Evolutionary conservation across 257 asterid species (phyloP).

Genomic region (Solanum chiquidenum): DNA sequence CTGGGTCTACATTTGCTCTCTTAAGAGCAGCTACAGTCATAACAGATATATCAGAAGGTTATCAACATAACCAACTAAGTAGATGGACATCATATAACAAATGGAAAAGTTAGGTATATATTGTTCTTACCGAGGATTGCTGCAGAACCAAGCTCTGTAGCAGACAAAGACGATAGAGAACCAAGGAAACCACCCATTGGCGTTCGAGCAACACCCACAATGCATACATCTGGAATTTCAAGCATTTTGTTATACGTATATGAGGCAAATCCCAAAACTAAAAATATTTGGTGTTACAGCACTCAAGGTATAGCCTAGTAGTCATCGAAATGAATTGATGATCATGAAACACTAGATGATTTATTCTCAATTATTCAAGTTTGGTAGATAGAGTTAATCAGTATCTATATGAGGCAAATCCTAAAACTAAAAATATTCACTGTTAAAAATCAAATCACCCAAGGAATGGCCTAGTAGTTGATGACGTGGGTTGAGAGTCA

Average conservation of each 20-base stretch:
- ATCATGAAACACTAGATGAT: not conserved
- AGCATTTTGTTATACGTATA: not conserved
- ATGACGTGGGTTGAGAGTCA: not conserved
- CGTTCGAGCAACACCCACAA: slow-evolving; percentile 96
- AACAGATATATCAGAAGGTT: not conserved
- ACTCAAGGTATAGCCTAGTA: not conserved
- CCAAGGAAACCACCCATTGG: slow-evolving; percentile 96
- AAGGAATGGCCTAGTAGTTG: not conserved
- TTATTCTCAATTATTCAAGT: not conserved
- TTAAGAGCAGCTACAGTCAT: slow-evolving; percentile 62
- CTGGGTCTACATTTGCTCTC: slow-evolving; percentile 76
- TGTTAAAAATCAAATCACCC: not conserved
- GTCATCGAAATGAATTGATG: not conserved
- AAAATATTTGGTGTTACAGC: not conserved
- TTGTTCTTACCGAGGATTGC: slow-evolving; percentile 48
- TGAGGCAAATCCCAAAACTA: not conserved
- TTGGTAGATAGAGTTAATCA: not conserved
- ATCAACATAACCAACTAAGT: not conserved
- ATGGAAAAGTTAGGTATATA: not conserved
- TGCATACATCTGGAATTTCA: slow-evolving; percentile 62
- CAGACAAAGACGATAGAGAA: slow-evolving; percentile 72
- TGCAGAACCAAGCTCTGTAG: slow-evolving; percentile 87
- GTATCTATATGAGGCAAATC: not conserved
- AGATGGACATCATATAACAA: not conserved
- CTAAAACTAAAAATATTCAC: not conserved